Evolutionary conservation across 768 basidiomycete genomes (phyloP), one percentile per base, ranked within the genome.

Genomic region (Leucocoprinus leucothites): DNA sequence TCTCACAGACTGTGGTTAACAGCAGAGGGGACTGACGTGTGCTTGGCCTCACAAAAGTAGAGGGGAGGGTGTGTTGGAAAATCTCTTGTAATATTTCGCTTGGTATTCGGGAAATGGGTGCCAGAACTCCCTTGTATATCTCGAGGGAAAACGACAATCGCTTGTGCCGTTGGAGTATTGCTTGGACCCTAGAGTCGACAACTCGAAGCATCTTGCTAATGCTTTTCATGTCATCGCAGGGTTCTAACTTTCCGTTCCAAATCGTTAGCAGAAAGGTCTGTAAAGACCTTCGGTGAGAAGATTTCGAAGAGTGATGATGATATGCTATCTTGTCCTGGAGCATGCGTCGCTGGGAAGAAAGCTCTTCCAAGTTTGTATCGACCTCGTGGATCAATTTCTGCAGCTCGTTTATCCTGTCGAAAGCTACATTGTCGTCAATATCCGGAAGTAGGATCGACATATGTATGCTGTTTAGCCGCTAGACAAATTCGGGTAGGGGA

Each of bases 401-500:
- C 19, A 50, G 35, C 19, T 21, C 38, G 16, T 24, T 22, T 9
- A 50, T 13, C n/a, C 48, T 36, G 21, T 40, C 19, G 19, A 14
- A 9, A 38, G 48, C 48, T 40, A 22, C 22, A 24, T 19, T 34
- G 22, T 50, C 48, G 21, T 50, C 48, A 22, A 50, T 50, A 3
- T 50, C 48, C 14, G 48, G 48, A 5, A 50, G 48, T 8, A 50
- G 48, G 38, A 50, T 50, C 16, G 48, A 50, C 48, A 50, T 50
- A 7, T 44, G 43, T 19, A 13, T 13, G 13, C 16, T 19, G 18
- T 14, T 11, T 31, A 11, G 31, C 31, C 11, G 31, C 31, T 31
- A 31, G 31, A 5, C 31, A 5, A 31, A 11, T 31, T 5, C 11
- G 31, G 11, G 31, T 5, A 31, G 31, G 31, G 11, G 31, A 5